Base-by-base conservation (phyloP, 441 rosid species). In the Populus tomentosa region DNA sequence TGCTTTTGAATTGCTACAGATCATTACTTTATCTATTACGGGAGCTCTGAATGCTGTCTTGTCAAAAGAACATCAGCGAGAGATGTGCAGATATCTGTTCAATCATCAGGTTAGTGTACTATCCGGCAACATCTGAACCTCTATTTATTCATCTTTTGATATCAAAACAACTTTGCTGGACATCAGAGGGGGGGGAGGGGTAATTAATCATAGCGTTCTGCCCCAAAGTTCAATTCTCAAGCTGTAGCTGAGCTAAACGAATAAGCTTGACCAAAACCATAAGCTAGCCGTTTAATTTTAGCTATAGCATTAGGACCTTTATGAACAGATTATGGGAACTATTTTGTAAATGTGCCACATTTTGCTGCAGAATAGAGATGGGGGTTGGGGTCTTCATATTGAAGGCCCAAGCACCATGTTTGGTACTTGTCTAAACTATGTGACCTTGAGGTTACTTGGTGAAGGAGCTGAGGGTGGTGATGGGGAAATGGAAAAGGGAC, bases 81-180 rank as follows among this genome's bases (percentile, higher is more conserved):
- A 95, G 88, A 92, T 95, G 86, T 61, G 89, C 42, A 94, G 97
- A 20, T 95, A 95, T 83, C 87, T 95, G 66, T 92, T 84, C 86
- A 95, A 91, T 81, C 97, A 95, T 76, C 99, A 95, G 95, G 99
- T 82, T 82, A 74, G 21, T 38, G 42, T 38, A 38, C 59, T 56
- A 18, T 33, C 13, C 11, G 16, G 53, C 53, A 42, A 42, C 16
- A 13, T 42, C 5, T 42, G 53, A 11, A 42, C 16, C 14, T 42
- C 53, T 42, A 11, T 42, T 11, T 11, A 16, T 42, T 42, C 53
- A 42, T 10, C 14, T 11, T 42, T 11, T 42, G 53, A 42, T 42
- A 42, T 42, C 14, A 42, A 42, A 42, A 11, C 53, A 10, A 42
- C 53, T 42, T 42, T 42, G 53, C 16, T 42, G 16, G 53, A 42